A percentile compares a stretch with the other conserved stretches of the same genome.
phyloP scores from a whole-genome alignment of 495 filamentous ascomycete genomes.

The Pyrenopolyporus hunteri region DNA sequence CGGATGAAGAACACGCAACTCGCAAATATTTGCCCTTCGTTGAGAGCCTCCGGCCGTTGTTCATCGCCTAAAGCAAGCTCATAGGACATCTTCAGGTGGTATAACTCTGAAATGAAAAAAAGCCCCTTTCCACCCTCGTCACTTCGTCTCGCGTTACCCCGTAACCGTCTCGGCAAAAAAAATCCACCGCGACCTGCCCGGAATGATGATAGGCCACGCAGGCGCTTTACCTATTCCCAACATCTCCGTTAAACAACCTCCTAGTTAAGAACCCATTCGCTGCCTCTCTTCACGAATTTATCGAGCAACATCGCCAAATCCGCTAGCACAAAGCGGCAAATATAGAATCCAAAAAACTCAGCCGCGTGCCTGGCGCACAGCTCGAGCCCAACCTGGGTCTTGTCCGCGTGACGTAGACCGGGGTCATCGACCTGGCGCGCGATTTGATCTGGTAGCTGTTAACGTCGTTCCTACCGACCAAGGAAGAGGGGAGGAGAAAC shows the following conservation, averaged over 20 bases:
- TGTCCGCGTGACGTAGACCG: conserved; percentile 76
- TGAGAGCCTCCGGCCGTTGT: too few relatives aligned
- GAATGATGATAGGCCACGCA: too few relatives aligned
- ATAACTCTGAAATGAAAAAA: background rate
- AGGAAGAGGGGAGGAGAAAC: too few relatives aligned
- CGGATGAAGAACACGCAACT: too few relatives aligned
- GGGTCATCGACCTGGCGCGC: conserved; percentile 95
- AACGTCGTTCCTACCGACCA: too few relatives aligned
- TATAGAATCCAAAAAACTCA: conserved; percentile 96
- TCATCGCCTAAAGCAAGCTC: too few relatives aligned
- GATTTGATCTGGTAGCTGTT: conserved; percentile 76
- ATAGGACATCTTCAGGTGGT: background rate
- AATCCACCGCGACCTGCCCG: background rate
- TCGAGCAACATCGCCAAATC: conserved; percentile 89
- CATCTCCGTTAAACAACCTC: background rate
- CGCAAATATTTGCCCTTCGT: too few relatives aligned
- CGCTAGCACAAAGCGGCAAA: conserved; percentile 89
- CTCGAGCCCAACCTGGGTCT: conserved; percentile 92
- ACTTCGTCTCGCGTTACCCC: conserved; percentile 5
- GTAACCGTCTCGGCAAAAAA: conserved; percentile 2
- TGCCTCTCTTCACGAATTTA: conserved; percentile 95
- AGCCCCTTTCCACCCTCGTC: background rate
- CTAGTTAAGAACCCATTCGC: conserved; percentile 83
- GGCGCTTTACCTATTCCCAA: too few relatives aligned
- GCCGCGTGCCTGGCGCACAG: conserved; percentile 91